Percentiles rank a stretch among this genome's conserved stretches.
Evolutionary conservation across 1,284 basidiomycete species (phyloP).

Genomic region (Cryptococcus deneoformans): DNA sequence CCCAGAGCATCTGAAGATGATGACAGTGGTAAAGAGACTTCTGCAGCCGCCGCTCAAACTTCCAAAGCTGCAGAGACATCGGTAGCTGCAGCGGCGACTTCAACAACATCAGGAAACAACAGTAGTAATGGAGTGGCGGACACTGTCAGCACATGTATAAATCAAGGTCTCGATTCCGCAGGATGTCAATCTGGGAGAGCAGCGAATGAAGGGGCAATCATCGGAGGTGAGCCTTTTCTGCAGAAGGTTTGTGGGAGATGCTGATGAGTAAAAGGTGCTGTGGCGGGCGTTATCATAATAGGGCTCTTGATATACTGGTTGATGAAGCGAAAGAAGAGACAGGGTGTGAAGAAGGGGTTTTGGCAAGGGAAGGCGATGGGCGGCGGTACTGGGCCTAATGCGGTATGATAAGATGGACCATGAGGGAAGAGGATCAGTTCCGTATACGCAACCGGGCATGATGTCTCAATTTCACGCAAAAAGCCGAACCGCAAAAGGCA

Average conservation of each 20-base stretch:
- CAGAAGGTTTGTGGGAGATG: background rate
- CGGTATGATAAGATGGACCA: background rate
- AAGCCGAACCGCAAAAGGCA: background rate
- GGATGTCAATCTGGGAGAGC: conserved; percentile 5
- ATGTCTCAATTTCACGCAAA: background rate
- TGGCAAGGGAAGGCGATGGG: background rate
- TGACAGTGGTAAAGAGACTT: background rate
- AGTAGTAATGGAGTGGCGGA: conserved; percentile 2
- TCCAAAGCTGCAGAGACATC: background rate
- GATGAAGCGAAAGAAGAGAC: background rate
- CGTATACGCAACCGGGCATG: background rate
- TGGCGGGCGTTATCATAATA: background rate
- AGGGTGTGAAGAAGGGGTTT: background rate
- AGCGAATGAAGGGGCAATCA: conserved; percentile 6
- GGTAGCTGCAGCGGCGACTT: background rate
- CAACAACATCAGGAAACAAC: background rate
- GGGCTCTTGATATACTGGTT: background rate
- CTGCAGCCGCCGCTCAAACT: background rate
- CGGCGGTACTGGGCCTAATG: background rate
- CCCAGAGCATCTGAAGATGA: background rate
- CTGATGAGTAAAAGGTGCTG: background rate
- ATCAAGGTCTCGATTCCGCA: conserved; percentile 6
- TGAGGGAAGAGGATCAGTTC: background rate
- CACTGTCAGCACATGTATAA: conserved; percentile 4
- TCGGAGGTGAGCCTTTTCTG: conserved; percentile 3